Base-by-base conservation (phyloP, 2,329 filamentous ascomycete species). In the Xylariomycetidae sp. region DNA sequence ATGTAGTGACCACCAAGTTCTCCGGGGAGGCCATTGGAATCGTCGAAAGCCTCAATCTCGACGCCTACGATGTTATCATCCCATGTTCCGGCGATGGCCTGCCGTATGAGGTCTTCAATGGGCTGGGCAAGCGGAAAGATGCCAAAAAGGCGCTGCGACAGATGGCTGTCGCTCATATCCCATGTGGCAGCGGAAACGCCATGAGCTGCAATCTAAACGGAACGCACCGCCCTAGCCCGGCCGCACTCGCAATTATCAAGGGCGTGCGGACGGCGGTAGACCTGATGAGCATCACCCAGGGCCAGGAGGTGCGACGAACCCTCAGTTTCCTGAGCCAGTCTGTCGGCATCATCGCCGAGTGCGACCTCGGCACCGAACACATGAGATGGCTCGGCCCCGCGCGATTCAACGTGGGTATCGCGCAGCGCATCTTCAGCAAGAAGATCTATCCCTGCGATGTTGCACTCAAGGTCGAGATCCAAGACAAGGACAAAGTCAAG, bases 61-160 rank as follows among this genome's bases (percentile, higher is more conserved):
- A 88, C 29, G 74, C 72, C 2, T 95, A 79, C 58, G 92, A 98
- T 61, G 82, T 88, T 7, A 74, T 96, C 10, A 79, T 90, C 17
- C 85, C 86, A 42, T 92, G 87, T 54, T 95, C 90, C 1, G 92
- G 92, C 4, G 92, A 98, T 50, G 92, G 92, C 8, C 70, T 95
- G 24, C 82, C 87, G 0, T 83, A 95, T 56, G 92, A 98, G 60
- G 83, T 95, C 7, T 95, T 95, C 67, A 96, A 98, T 54, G 92
- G 92, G 0, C 64, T 98, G 19, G 88, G 76, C 10, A 82, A 78
- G 59, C 79, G 87, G 24, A 54, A 71, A 4, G 85, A 95, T 59
- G 88, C 88, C 14, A 67, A 70, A 19, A 72, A 72, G 35, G 92
- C 90, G 0, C 63, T 98, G 39, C 64, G 70, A 15, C 84, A 81